Evolutionary conservation across 148 eudicot genomes (phyloP).

Genomic region (Agrostemma githago): DNA sequence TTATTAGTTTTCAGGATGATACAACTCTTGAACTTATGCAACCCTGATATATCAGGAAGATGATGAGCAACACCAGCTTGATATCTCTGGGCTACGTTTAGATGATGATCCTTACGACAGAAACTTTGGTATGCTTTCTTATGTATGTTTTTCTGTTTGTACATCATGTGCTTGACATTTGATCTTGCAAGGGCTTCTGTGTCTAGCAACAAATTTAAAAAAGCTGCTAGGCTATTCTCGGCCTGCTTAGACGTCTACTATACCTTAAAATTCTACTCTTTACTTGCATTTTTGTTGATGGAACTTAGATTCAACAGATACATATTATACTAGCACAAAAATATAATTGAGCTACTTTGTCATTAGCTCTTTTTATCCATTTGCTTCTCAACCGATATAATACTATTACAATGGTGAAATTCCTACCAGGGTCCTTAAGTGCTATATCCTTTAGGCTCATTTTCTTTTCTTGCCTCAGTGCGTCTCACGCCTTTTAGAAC

Average conservation of each 20-base stretch:
- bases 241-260: not conserved
- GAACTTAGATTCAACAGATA: not conserved
- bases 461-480: too few species aligned
- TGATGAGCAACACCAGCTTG: slow-evolving; percentile 80
- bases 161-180: not conserved
- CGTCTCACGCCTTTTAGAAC: too few species aligned
- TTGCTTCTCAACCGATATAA: too few species aligned
- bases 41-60: slow-evolving; percentile 57
- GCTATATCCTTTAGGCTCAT: too few species aligned
- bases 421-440: too few species aligned
- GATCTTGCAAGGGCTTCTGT: not conserved
- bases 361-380: too few species aligned
- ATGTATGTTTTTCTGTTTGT: not conserved
- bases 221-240: too few species aligned
- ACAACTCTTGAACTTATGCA: slow-evolving; percentile 14
- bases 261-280: not conserved
- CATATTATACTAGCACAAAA: too few species aligned
- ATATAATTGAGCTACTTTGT: too few species aligned
- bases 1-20: slow-evolving; percentile 5
- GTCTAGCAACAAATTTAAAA: too few species aligned
- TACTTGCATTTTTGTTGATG: not conserved
- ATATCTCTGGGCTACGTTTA: slow-evolving; percentile 71
- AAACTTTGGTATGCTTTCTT: slow-evolving; percentile 38
- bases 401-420: too few species aligned
- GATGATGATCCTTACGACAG: slow-evolving; percentile 43